Percentiles rank a stretch among this genome's conserved stretches.
Evolutionary conservation across 1,284 basidiomycete genomes (phyloP).

Genomic region (Cystobasidiaceae sp.): DNA sequence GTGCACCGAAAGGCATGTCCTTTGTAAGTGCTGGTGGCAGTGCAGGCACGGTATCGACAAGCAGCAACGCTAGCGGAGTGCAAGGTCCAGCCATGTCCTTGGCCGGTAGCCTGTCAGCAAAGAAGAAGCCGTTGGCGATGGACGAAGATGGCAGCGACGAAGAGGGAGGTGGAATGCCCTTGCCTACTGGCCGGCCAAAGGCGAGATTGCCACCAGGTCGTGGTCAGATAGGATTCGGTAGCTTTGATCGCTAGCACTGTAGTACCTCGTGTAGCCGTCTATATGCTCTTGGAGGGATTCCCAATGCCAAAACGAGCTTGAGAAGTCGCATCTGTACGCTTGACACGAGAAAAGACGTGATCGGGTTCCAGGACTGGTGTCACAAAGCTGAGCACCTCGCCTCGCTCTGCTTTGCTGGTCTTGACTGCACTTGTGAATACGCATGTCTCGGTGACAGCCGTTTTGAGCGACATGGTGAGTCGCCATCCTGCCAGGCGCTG

Average conservation of each 20-base stretch:
- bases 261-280: neutral
- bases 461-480: too few relatives aligned
- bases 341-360: too few relatives aligned
- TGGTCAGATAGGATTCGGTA: conserved; percentile 12
- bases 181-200: conserved; percentile 22
- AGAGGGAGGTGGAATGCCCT: neutral
- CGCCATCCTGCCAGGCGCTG: too few relatives aligned
- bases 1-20: conserved; percentile 18
- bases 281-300: neutral
- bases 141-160: conserved; percentile 18
- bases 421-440: too few relatives aligned
- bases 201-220: conserved; percentile 4
- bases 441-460: too few relatives aligned
- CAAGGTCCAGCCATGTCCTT: neutral
- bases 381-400: too few relatives aligned
- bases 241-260: neutral
- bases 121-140: conserved; percentile 23
- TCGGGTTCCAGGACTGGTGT: too few relatives aligned
- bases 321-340: too few relatives aligned
- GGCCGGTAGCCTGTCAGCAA: neutral
- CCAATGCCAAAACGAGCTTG: too few relatives aligned
- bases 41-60: neutral
- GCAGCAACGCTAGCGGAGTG: neutral
- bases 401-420: too few relatives aligned
- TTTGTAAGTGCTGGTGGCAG: too few relatives aligned